These are phyloP conservation scores for Entomortierella beljakovae DNA, from an alignment of 192 early-diverging fungal genomes.

Conservation along the genomic window DNA sequence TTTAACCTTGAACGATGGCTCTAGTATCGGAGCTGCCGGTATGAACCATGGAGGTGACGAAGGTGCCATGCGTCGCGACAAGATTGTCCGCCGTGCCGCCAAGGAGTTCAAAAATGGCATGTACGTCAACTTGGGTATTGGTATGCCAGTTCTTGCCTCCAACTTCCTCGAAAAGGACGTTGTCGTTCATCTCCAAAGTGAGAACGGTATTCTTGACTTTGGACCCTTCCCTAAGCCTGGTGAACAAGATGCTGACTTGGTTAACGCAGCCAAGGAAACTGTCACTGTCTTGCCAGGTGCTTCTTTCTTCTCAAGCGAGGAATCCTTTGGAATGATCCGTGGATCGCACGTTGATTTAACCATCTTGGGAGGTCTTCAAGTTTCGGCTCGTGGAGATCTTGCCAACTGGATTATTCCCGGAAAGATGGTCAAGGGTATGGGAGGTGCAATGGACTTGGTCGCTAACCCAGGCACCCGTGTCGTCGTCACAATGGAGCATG, in stretches of 20 bases:
- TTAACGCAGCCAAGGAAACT: constrained; percentile 88
- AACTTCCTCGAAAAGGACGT: constrained; percentile 79
- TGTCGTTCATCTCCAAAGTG: constrained; percentile 79
- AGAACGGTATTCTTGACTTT: constrained; percentile 85
- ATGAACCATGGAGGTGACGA: constrained; percentile 43
- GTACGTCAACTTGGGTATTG: constrained; percentile 81
- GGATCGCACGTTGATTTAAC: constrained; percentile 81
- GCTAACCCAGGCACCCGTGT: constrained; percentile 74
- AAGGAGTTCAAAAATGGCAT: constrained; percentile 83
- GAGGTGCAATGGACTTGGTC: constrained; percentile 87
- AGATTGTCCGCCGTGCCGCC: constrained; percentile 81
- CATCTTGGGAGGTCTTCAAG: constrained; percentile 83
- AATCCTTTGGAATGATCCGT: constrained; percentile 86
- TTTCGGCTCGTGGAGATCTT: constrained; percentile 78
- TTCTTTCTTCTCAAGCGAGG: constrained; percentile 77
- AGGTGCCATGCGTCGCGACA: constrained; percentile 62
- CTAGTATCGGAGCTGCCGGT: constrained; percentile 35
- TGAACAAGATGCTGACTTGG: constrained; percentile 80
- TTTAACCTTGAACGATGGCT: constrained; percentile 64
- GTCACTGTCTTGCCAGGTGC: constrained; percentile 78
- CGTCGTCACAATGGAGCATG: constrained; percentile 77
- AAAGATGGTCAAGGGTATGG: constrained; percentile 90
- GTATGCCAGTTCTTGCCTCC: constrained; percentile 83
- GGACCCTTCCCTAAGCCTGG: constrained; percentile 80
- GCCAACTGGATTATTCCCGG: constrained; percentile 90